Base-by-base conservation (phyloP, 148 eudicot species). In the Vaccinium darrowii region DNA sequence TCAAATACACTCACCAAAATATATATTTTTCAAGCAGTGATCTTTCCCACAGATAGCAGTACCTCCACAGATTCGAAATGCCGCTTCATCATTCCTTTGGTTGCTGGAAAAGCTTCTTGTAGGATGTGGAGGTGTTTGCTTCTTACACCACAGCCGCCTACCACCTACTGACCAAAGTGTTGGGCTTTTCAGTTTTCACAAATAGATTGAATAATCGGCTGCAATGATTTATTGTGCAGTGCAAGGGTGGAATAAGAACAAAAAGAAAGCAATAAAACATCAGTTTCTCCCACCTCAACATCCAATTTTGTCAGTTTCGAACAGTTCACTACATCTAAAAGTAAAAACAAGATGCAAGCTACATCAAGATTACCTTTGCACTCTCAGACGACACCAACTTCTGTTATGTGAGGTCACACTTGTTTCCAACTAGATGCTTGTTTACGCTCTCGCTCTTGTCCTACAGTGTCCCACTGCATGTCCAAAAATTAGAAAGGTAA, bases 401-500 rank as follows among this genome's bases (percentile, higher is more conserved):
- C 80, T 90, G 89, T 27, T 90, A 56, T 19, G 92, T 85, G 79
- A 92, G 92, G 76, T 92, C 93, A 81, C 84, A 86, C 87, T 92
- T 92, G 87, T 92, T 92, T 82, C 93, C 93, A 76, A 90, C 91
- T 52, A 92, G 87, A 72, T 90, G 92, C 82, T 90, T 92, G 87
- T 92, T 92, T 56, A 92, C 92, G 81, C 50, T 92, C 51, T 92
- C 92, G 75, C 91, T 92, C 97, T 90, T 93, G 97, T 73, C 97
- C 97, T 85, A 93, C 94, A 85, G 97, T 93, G 77, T 93, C 97
- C 97, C 97, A 93, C 97, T 93, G 88, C 76, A 85, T 54, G 76
- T 18, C 67, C 85, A 81, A 8, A 47, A 12, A 21, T 19, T 21
- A 49, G 51, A 80, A 81, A 81, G 8, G 18, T 4, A 30, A 30